phyloP scores from a whole-genome alignment of 2,329 filamentous ascomycete genomes.

The Pseudogymnoascus pannorum region DNA sequence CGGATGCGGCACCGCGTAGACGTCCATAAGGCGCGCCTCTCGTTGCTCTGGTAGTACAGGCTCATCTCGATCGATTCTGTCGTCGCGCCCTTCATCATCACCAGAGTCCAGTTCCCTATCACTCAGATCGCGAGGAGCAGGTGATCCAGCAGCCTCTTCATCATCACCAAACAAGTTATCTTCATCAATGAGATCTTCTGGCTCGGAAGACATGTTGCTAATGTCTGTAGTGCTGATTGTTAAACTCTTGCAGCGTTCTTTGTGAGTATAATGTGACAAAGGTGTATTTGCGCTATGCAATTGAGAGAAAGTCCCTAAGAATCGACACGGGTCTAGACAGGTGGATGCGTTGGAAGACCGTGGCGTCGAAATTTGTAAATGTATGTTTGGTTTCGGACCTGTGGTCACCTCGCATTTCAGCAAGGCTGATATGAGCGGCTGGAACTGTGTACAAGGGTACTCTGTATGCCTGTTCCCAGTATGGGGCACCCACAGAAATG shows the following conservation, averaged over 20 bases:
- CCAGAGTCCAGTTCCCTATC: slow-evolving; percentile 57
- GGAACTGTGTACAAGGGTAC: slow-evolving; percentile 1
- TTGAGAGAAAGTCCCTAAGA: not conserved
- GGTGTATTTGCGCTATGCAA: not conserved
- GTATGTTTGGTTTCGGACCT: not conserved
- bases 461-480: not conserved
- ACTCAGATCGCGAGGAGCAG: slow-evolving; percentile 36
- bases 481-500: not conserved
- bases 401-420: slow-evolving; percentile 1
- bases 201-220: slow-evolving; percentile 15
- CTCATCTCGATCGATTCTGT: slow-evolving; percentile 41
- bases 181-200: slow-evolving; percentile 37
- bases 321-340: not conserved
- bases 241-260: not conserved
- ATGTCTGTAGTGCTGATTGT: not conserved
- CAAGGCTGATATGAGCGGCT: slow-evolving; percentile 6
- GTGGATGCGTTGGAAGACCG: not conserved
- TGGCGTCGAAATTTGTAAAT: not conserved
- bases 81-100: slow-evolving; percentile 54
- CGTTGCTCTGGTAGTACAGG: slow-evolving; percentile 32
- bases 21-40: slow-evolving; percentile 52
- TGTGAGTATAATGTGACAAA: not conserved
- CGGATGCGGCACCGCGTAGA: slow-evolving; percentile 60
- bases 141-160: slow-evolving; percentile 27
- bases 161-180: slow-evolving; percentile 58